phyloP scores from a whole-genome alignment of 1,284 basidiomycete genomes.

The Leccinum solheimii region DNA sequence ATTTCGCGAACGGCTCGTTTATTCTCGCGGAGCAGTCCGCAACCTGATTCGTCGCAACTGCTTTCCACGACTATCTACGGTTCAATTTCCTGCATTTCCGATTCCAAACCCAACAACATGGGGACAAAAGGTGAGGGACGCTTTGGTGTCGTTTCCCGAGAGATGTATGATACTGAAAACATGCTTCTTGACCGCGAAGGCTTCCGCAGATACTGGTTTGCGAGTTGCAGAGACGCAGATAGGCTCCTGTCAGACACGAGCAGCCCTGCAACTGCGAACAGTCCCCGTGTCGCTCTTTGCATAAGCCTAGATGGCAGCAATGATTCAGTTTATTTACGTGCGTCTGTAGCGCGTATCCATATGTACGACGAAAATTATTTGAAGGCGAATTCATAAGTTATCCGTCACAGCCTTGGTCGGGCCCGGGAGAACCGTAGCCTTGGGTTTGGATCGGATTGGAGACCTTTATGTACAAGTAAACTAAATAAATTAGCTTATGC shows the following conservation, averaged over 20 bases:
- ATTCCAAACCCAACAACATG: background rate
- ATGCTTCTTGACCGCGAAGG: background rate
- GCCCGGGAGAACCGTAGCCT: background rate
- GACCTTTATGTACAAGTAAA: background rate
- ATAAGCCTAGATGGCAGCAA: background rate
- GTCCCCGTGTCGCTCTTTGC: constrained; percentile 1
- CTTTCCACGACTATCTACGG: background rate
- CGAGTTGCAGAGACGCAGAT: background rate
- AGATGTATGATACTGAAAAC: background rate
- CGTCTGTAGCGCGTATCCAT: background rate
- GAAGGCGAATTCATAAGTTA: background rate
- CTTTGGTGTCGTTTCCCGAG: background rate
- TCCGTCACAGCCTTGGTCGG: background rate
- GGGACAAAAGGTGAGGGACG: constrained; percentile 4
- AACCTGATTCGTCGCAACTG: constrained; percentile 16
- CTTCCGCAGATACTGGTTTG: background rate
- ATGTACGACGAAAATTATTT: background rate
- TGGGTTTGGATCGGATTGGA: background rate
- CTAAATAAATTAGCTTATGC: background rate
- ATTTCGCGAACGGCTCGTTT: constrained; percentile 14
- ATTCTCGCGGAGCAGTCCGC: constrained; percentile 14
- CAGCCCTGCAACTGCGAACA: background rate
- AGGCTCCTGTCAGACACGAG: background rate
- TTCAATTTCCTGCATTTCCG: constrained; percentile 12
- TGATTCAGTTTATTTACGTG: background rate